Evolutionary conservation across 2,329 filamentous ascomycete genomes (phyloP), one percentile per base, ranked within the genome.

Genomic region (Ophiostoma ulmi): DNA sequence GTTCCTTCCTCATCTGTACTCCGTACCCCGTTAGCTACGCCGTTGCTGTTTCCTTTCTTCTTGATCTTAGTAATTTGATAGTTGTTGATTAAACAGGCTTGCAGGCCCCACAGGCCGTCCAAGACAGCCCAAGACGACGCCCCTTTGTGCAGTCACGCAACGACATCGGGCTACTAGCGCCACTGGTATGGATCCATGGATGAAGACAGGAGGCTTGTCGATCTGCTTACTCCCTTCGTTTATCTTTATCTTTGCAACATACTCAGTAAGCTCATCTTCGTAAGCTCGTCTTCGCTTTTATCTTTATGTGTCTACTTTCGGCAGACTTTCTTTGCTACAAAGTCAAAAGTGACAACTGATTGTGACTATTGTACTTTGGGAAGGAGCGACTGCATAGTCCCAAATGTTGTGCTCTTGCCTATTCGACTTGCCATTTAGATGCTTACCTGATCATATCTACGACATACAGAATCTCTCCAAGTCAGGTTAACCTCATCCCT

Each of bases 121-220:
- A 58, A 58, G 52, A 26, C 52, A 11, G 52, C 14, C 11, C 17
- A 31, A 58, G 52, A 58, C 52, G 52, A 58, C 52, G 22, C 52
- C 22, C 52, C 52, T 58, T 31, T 58, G 52, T 58, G 52, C 52
- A n/a, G 52, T 58, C 52, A 26, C 52, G 52, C 52, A 58, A 58
- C 8, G 52, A 58, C 52, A 58, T 31, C 52, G 8, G 52, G 52
- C 52, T 58, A 26, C n/a, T 58, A 58, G 52, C n/a, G 52, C n/a
- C 52, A 26, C 52, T 58, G 52, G 22, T 10, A 58, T 58, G n/a
- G 13, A 58, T 58, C 52, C 52, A 58, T 58, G 52, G 52, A 55
- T 55, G 48, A 58, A 58, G 52, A 58, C 52, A 26, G n/a, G 52
- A 26, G n/a, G n/a, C 52, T 22, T 58, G 52, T 58, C 52, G 52